These are phyloP conservation scores for Ophiocordyceps camponoti-floridani DNA, from an alignment of 2,329 filamentous ascomycete genomes.

Conservation along the genomic window DNA sequence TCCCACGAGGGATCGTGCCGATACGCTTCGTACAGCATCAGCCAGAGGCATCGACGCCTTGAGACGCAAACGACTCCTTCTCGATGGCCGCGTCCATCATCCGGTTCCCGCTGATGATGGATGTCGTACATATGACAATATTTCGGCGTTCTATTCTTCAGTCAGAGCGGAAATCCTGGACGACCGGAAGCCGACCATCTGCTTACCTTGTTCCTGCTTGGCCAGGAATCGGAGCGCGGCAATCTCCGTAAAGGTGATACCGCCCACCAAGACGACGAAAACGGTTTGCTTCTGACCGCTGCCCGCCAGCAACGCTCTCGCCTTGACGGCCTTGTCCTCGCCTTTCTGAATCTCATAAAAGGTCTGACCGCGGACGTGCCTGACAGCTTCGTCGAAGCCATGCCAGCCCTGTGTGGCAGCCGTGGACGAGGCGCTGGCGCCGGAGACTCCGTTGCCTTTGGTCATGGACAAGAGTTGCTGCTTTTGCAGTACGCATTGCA, in stretches of 20 bases:
- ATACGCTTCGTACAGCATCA: background rate
- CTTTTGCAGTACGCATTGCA: slow-evolving; percentile 89
- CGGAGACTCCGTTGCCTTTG: slow-evolving; percentile 30
- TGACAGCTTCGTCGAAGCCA: slow-evolving; percentile 82
- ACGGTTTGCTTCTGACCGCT: slow-evolving; percentile 68
- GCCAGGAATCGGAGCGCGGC: slow-evolving; percentile 84
- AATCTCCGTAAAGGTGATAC: slow-evolving; percentile 90
- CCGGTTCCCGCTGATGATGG: slow-evolving; percentile 72
- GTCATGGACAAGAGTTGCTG: slow-evolving; percentile 57
- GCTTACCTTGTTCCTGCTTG: slow-evolving; percentile 57
- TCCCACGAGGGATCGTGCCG: background rate
- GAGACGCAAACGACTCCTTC: slow-evolving; percentile 36
- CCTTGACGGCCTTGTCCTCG: slow-evolving; percentile 81
- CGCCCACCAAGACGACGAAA: slow-evolving; percentile 95
- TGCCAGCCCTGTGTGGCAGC: slow-evolving; percentile 67
- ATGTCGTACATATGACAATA: slow-evolving; percentile 84
- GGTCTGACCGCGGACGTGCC: slow-evolving; percentile 71
- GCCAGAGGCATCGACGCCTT: slow-evolving; percentile 5
- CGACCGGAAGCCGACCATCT: background rate
- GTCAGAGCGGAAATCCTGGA: background rate
- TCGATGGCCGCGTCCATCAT: slow-evolving; percentile 80
- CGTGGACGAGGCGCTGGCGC: slow-evolving; percentile 17
- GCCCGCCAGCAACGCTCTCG: slow-evolving; percentile 65
- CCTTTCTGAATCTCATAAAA: slow-evolving; percentile 88
- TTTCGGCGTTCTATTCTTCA: slow-evolving; percentile 45